Evolutionary conservation across 2,329 filamentous ascomycete species (phyloP).

Genomic region (Trichoderma arundinaceum): DNA sequence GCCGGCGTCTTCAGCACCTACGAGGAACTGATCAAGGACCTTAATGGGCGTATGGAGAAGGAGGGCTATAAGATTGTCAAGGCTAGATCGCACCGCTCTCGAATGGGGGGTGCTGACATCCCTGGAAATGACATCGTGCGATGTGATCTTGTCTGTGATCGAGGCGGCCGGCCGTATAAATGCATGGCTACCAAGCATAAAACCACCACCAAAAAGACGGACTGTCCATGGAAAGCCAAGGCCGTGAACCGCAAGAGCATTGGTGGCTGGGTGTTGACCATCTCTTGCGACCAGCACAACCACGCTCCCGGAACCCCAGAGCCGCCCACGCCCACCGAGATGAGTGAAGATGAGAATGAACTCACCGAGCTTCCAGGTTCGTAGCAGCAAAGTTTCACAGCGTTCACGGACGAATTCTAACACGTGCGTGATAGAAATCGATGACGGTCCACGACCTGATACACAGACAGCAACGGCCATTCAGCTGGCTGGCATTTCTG

Average conservation of each 20-base stretch:
- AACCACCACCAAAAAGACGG: constrained; percentile 54
- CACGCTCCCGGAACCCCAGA: constrained; percentile 53
- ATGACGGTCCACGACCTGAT: constrained; percentile 44
- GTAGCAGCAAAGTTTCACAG: background rate
- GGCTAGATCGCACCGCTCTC: constrained; percentile 50
- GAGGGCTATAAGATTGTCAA: constrained; percentile 56
- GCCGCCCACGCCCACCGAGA: constrained; percentile 46
- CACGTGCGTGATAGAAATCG: constrained; percentile 18
- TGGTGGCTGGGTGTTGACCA: constrained; percentile 53
- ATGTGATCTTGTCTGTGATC: constrained; percentile 54
- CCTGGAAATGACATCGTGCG: constrained; percentile 52
- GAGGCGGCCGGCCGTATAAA: constrained; percentile 52
- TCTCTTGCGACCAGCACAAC: constrained; percentile 53
- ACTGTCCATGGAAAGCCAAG: constrained; percentile 54
- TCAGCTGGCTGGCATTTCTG: constrained; percentile 49
- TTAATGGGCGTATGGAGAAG: constrained; percentile 51
- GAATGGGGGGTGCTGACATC: constrained; percentile 49
- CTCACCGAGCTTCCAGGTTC: constrained; percentile 36
- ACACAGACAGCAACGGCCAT: constrained; percentile 47
- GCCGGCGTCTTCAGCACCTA: constrained; percentile 48
- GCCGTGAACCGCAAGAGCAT: constrained; percentile 52
- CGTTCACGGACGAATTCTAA: background rate
- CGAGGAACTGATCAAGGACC: constrained; percentile 50
- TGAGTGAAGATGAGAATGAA: constrained; percentile 44
- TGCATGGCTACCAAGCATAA: constrained; percentile 53